phyloP scores from a whole-genome alignment of 2,329 filamentous ascomycete genomes.

The Epichloe gansuensis region DNA sequence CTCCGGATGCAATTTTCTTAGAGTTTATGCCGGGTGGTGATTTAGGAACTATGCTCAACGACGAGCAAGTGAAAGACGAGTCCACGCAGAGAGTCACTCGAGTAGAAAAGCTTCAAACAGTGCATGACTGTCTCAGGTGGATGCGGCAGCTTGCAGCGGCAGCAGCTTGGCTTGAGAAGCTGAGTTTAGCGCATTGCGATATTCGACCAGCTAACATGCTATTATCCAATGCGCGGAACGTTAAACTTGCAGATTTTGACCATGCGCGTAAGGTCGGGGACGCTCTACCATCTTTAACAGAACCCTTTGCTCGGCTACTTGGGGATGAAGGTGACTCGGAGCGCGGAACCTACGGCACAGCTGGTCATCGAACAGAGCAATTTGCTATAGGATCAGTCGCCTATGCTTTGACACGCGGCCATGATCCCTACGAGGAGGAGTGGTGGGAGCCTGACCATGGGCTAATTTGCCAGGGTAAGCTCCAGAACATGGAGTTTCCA shows the following conservation, averaged over 20 bases:
- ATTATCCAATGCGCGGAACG: constrained; percentile 1
- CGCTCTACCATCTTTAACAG: neutral
- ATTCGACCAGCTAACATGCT: constrained; percentile 7
- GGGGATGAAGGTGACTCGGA: constrained; percentile 2
- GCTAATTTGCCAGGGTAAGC: constrained; percentile 2
- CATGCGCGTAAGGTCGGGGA: neutral
- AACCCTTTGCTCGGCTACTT: constrained; percentile 7
- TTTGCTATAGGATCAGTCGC: constrained; percentile 7
- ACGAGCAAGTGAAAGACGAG: neutral
- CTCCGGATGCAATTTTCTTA: constrained; percentile 5
- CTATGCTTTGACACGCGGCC: constrained; percentile 5
- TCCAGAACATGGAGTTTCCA: constrained; percentile 7
- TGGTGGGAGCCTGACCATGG: constrained; percentile 5
- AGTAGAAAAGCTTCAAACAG: constrained; percentile 3
- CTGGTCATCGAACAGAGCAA: constrained; percentile 6
- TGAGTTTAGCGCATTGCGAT: constrained; percentile 6
- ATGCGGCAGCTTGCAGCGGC: constrained; percentile 7
- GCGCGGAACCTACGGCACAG: constrained; percentile 3
- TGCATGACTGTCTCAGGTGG: constrained; percentile 3
- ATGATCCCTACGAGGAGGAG: constrained; percentile 5
- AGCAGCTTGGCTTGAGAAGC: constrained; percentile 6
- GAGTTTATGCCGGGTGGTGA: constrained; percentile 4
- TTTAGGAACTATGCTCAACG: neutral
- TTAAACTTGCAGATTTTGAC: constrained; percentile 7
- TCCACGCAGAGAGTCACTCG: constrained; percentile 1